Base-by-base conservation (phyloP, 768 basidiomycete species). In the Agaricus blazei region DNA sequence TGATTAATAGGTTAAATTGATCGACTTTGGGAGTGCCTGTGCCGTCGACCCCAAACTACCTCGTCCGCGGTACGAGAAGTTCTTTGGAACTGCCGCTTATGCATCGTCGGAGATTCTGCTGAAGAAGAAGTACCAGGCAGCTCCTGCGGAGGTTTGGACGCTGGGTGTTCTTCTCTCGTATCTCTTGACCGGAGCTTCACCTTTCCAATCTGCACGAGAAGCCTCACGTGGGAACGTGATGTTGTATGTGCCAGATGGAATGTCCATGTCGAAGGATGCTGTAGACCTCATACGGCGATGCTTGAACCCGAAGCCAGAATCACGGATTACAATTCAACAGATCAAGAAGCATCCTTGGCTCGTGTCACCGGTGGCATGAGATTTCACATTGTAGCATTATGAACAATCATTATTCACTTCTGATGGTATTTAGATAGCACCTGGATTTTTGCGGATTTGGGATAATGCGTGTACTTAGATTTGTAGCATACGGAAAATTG, bases 71-170 rank as follows among this genome's bases (percentile, higher is more conserved):
- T 87, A 93, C 70, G 78, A 77, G 31, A 77, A 85, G 40, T 97
- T 96, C 70, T 97, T 89, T 67, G 96, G 96, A 26, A 95, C 92
- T 52, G 90, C 93, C 6, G 95, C 94, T 43, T 99, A 98, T 65
- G 96, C 96, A 3, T 88, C 96, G 15, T 88, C 96, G 3, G 96
- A 99, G 68, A 90, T 98, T 59, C 83, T 98, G 44, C 82, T 81
- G 29, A 93, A 93, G 68, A 84, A 84, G 65, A 80, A 84, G 9
- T 98, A 99, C 67, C 90, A 90, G 57, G 94, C 96, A 0, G 85
- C 93, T 0, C 94, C 95, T 38, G 93, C 93, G 26, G 96, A 99
- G 68, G 83, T 98, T 43, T 99, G 96, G 96, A 92, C 90, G 7
- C 82, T 97, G 24, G 96, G 96, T 15, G 90, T 98, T 34, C 82